Conservation (phyloP, 345 rosid species). For the Rhizophora mangle region DNA sequence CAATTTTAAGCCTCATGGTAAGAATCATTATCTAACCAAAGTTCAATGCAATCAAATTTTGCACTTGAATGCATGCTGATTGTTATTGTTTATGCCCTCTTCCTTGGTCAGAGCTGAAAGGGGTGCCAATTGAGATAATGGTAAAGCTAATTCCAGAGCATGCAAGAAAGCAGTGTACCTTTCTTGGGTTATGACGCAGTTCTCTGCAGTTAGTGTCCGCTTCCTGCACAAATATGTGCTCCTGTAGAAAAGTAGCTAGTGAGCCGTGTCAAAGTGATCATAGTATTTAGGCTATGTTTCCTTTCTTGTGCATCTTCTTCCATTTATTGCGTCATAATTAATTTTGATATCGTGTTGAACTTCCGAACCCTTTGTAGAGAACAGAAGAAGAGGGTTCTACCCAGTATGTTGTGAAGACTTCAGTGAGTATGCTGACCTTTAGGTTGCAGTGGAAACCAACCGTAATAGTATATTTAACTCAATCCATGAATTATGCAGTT, state of each 20-base stretch:
- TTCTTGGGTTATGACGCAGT: conserved; percentile 59
- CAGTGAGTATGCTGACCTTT: conserved; percentile 1
- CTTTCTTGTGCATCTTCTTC: conserved; percentile 4
- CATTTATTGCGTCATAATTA: background rate
- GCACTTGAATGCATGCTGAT: background rate
- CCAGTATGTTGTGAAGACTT: conserved; percentile 2
- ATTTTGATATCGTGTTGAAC: background rate
- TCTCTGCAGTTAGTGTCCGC: conserved; percentile 28
- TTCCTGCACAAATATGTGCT: conserved; percentile 25
- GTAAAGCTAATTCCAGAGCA: conserved; percentile 78
- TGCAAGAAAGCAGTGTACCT: conserved; percentile 79
- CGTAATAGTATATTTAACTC: background rate
- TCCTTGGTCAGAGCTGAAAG: conserved; percentile 64
- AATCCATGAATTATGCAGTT: too few relatives aligned
- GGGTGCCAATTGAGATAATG: conserved; percentile 62
- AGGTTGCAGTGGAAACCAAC: background rate
- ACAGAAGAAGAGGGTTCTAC: conserved; percentile 2
- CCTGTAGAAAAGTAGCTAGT: conserved; percentile 28
- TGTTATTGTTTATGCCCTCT: conserved; percentile 4
- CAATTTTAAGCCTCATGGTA: conserved; percentile 91
- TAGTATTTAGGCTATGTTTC: conserved; percentile 4
- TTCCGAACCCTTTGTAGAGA: conserved; percentile 1
- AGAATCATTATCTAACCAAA: background rate
- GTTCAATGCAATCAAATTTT: conserved; percentile 5
- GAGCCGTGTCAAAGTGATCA: conserved; percentile 7